Conservation (phyloP, 768 basidiomycete genomes). For the Amyloporia xantha region DNA sequence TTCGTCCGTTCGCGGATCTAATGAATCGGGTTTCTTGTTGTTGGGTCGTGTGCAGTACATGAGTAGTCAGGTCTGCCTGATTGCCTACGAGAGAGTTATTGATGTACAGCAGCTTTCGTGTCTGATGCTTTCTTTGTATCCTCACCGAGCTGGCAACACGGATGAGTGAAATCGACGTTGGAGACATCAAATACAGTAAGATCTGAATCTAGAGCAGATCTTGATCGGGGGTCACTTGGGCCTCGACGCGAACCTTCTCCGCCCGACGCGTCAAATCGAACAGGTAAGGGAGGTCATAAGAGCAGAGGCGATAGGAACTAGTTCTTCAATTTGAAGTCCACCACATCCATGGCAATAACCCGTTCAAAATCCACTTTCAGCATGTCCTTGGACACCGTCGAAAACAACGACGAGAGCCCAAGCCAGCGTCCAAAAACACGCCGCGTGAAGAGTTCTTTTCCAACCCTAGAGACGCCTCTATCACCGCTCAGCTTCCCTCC, state of each 20-base stretch:
- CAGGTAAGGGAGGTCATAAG: no score
- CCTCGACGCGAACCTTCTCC: not conserved
- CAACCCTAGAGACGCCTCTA: not conserved
- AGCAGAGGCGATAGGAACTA: no score
- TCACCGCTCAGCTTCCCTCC: not conserved
- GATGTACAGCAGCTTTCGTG: no score
- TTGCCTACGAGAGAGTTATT: no score
- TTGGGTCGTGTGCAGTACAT: no score
- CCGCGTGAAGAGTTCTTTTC: not conserved
- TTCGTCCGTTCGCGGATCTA: no score
- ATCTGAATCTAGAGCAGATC: not conserved
- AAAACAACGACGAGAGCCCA: not conserved
- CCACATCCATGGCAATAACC: constrained; percentile 20
- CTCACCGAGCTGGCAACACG: no score
- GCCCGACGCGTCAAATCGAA: not conserved
- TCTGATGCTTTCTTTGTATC: no score
- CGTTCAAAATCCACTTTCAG: constrained; percentile 24
- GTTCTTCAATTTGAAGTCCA: no score
- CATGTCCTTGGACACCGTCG: constrained; percentile 5
- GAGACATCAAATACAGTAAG: not conserved
- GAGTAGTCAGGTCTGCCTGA: no score
- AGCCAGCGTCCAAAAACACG: not conserved
- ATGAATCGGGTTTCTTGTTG: no score
- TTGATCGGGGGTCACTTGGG: not conserved
- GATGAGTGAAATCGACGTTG: no score